phyloP scores from a whole-genome alignment of 2,329 filamentous ascomycete genomes.

The Thermoascus crustaceus region DNA sequence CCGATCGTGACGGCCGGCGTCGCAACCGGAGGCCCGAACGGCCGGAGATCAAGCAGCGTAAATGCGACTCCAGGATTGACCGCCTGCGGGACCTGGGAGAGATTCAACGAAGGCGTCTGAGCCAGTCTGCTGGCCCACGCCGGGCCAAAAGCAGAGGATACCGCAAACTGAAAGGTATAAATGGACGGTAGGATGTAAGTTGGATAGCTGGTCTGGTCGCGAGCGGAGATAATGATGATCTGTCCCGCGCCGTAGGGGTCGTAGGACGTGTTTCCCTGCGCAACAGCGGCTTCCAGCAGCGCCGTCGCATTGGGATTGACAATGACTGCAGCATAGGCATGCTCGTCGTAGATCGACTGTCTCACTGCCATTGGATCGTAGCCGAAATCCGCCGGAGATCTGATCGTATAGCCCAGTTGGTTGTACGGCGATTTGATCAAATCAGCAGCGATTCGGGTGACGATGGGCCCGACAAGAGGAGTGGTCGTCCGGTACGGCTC shows the following conservation, averaged over 20 bases:
- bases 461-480: slow-evolving; percentile 50
- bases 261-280: slow-evolving; percentile 49
- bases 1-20: slow-evolving; percentile 55
- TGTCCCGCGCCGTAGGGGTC: slow-evolving; percentile 53
- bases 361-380: slow-evolving; percentile 50
- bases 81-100: slow-evolving; percentile 44
- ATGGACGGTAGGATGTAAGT: slow-evolving; percentile 49
- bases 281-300: slow-evolving; percentile 48
- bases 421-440: slow-evolving; percentile 32
- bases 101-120: slow-evolving; percentile 30
- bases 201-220: slow-evolving; percentile 49
- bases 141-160: slow-evolving; percentile 42
- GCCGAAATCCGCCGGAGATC: slow-evolving; percentile 44
- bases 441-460: slow-evolving; percentile 40
- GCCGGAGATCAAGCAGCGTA: slow-evolving; percentile 49
- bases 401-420: slow-evolving; percentile 44
- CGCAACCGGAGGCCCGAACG: slow-evolving; percentile 47
- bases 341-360: slow-evolving; percentile 50
- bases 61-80: slow-evolving; percentile 51
- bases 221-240: slow-evolving; percentile 46
- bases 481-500: slow-evolving; percentile 43
- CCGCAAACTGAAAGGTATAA: slow-evolving; percentile 38
- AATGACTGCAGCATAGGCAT: slow-evolving; percentile 54
- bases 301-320: slow-evolving; percentile 55
- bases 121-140: slow-evolving; percentile 29